phyloP scores from a whole-genome alignment of 176 grass and related monocot species.

The Rhynchospora breviuscula region DNA sequence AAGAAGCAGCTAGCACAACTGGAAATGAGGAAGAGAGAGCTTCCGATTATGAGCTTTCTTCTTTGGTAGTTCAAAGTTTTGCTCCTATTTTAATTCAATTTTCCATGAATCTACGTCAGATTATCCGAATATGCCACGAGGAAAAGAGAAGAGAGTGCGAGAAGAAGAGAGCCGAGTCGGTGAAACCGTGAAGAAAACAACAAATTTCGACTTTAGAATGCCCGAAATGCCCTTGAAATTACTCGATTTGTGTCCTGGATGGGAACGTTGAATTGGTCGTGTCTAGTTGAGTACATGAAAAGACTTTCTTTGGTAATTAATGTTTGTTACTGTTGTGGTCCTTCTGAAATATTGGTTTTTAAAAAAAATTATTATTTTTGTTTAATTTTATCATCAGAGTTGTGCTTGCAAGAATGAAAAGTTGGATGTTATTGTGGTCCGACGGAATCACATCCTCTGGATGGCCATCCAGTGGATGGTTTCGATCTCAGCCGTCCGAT shows the following conservation, averaged over 20 bases:
- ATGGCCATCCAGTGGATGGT: no score
- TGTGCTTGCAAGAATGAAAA: background rate
- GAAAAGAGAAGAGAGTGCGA: background rate
- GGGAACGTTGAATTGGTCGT: background rate
- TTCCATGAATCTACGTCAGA: background rate
- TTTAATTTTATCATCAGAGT: background rate
- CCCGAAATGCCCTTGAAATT: conserved; percentile 9
- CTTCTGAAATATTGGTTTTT: background rate
- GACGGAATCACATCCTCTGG: no score
- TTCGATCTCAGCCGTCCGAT: no score
- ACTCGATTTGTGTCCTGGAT: background rate
- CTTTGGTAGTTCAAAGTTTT: background rate
- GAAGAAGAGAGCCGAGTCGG: background rate
- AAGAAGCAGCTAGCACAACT: background rate
- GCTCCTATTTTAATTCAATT: background rate
- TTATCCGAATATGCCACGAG: conserved; percentile 5
- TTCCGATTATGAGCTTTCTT: background rate
- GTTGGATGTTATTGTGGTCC: no score
- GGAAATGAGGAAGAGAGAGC: background rate
- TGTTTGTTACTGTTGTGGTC: background rate
- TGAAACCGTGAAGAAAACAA: background rate
- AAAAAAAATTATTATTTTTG: background rate
- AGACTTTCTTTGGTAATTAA: background rate
- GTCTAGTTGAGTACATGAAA: background rate
- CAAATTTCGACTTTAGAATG: background rate